These are phyloP conservation scores for Sporothrix dimorphospora DNA, from an alignment of 2,329 filamentous ascomycete species.

Conservation along the genomic window DNA sequence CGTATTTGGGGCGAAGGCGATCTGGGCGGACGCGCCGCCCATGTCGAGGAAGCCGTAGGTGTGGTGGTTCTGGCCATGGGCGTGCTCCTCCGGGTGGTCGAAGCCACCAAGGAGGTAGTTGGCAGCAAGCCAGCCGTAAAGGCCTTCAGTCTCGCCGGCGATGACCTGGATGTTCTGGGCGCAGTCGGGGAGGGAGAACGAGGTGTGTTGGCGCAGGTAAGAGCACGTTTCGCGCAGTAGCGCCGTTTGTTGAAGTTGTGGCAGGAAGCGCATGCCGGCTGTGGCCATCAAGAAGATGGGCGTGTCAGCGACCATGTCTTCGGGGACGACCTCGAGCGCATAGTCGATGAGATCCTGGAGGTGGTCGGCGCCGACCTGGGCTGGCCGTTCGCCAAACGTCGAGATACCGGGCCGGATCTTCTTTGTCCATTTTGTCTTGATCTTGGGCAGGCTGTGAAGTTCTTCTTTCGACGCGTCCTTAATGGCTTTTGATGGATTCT, in stretches of 20 bases:
- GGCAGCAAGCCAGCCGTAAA: slow-evolving; percentile 97
- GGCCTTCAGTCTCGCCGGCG: slow-evolving; percentile 88
- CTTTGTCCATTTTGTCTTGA: slow-evolving; percentile 87
- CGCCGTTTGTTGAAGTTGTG: slow-evolving; percentile 69
- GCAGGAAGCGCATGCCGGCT: slow-evolving; percentile 88
- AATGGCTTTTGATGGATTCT: slow-evolving; percentile 70
- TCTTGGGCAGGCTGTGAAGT: slow-evolving; percentile 71
- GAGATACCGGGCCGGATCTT: slow-evolving; percentile 95
- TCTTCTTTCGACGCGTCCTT: slow-evolving; percentile 62
- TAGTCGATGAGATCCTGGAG: slow-evolving; percentile 79
- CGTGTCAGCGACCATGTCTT: slow-evolving; percentile 76
- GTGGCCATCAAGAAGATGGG: slow-evolving; percentile 95
- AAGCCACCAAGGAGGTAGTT: slow-evolving; percentile 95
- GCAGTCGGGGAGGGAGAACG: slow-evolving; percentile 90
- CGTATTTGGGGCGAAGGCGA: slow-evolving; percentile 92
- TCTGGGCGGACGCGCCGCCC: slow-evolving; percentile 96
- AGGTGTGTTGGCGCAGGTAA: slow-evolving; percentile 75
- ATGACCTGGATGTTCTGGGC: slow-evolving; percentile 90
- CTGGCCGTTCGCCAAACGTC: slow-evolving; percentile 78
- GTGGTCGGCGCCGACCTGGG: slow-evolving; percentile 79
- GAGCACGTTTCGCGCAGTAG: slow-evolving; percentile 79
- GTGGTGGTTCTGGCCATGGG: slow-evolving; percentile 84
- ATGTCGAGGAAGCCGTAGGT: slow-evolving; percentile 98
- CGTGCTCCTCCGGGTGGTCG: slow-evolving; percentile 71
- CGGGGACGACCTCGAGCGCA: slow-evolving; percentile 76